A percentile compares a stretch with the other conserved stretches of the same genome.
These are phyloP conservation scores for Cercophora samala DNA, from an alignment of 495 filamentous ascomycete genomes.

Conservation along the genomic window DNA sequence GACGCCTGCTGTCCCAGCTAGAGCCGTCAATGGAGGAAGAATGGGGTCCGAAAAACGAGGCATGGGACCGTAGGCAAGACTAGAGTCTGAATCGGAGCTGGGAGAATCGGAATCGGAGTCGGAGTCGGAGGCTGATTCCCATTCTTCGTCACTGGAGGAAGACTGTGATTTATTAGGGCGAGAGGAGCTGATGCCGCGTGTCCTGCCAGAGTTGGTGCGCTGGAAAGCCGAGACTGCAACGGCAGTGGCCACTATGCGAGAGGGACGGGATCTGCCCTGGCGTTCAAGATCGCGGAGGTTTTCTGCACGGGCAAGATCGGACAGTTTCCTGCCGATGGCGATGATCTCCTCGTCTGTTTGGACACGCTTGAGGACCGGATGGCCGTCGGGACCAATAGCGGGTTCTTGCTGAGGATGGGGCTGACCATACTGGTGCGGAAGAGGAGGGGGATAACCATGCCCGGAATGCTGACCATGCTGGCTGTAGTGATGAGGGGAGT, in stretches of 20 bases:
- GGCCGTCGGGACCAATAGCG: slow-evolving; percentile 30
- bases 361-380: slow-evolving; percentile 28
- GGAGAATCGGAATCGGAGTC: slow-evolving; percentile 44
- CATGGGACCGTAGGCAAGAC: slow-evolving; percentile 47
- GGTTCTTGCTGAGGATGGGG: slow-evolving; percentile 20
- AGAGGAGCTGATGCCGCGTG: slow-evolving; percentile 39
- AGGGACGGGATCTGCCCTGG: slow-evolving; percentile 39
- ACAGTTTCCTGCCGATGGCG: slow-evolving; percentile 45
- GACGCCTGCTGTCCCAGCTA: slow-evolving; percentile 5
- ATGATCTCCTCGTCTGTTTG: slow-evolving; percentile 51
- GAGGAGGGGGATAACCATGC: not conserved
- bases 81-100: slow-evolving; percentile 37
- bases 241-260: slow-evolving; percentile 37
- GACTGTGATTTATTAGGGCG: slow-evolving; percentile 24
- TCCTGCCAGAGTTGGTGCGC: slow-evolving; percentile 32
- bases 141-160: slow-evolving; percentile 38
- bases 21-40: slow-evolving; percentile 1
- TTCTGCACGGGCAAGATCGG: slow-evolving; percentile 43
- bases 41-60: slow-evolving; percentile 31
- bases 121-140: slow-evolving; percentile 45
- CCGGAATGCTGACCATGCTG: not conserved
- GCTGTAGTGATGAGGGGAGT: slow-evolving; percentile 12
- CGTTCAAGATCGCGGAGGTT: slow-evolving; percentile 43
- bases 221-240: slow-evolving; percentile 37
- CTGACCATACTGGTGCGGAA: slow-evolving; percentile 7